These are phyloP conservation scores for Lablab purpureus DNA, from an alignment of 306 rosid species.

Conservation along the genomic window DNA sequence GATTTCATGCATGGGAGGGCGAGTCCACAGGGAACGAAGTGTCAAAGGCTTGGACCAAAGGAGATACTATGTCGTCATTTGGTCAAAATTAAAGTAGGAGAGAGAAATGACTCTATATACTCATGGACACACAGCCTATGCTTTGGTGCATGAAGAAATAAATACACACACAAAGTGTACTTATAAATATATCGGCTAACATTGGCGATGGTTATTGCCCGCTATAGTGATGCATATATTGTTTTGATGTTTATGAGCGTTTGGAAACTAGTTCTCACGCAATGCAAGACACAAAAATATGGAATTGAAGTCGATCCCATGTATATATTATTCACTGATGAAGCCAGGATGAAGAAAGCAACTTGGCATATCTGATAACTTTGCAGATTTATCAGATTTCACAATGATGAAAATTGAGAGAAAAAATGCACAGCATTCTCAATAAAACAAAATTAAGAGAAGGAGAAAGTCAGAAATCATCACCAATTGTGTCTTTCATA, in stretches of 20 bases:
- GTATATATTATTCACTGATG: slow-evolving; percentile 6
- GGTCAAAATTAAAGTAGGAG: slow-evolving; percentile 44
- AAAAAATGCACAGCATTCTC: slow-evolving; percentile 44
- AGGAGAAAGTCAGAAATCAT: slow-evolving; percentile 42
- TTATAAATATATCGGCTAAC: slow-evolving; percentile 11
- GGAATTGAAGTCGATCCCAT: slow-evolving; percentile 16
- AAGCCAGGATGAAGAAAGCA: slow-evolving; percentile 47
- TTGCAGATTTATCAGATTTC: slow-evolving; percentile 66
- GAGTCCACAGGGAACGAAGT: slow-evolving; percentile 33
- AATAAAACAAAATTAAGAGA: slow-evolving; percentile 24
- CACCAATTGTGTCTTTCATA: slow-evolving; percentile 34
- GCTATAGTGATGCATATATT: neutral
- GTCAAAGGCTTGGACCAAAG: slow-evolving; percentile 39
- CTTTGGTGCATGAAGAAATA: slow-evolving; percentile 48
- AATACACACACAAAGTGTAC: neutral
- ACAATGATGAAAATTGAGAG: slow-evolving; percentile 59
- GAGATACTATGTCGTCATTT: slow-evolving; percentile 19
- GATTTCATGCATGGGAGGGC: slow-evolving; percentile 43
- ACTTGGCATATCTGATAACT: slow-evolving; percentile 46
- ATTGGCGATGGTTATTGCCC: slow-evolving; percentile 10
- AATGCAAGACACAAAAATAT: neutral
- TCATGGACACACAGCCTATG: slow-evolving; percentile 3
- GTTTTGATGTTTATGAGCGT: neutral
- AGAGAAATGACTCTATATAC: slow-evolving; percentile 26
- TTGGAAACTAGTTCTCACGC: slow-evolving; percentile 11